Percentiles rank a stretch among this genome's conserved stretches.
phyloP scores from a whole-genome alignment of 345 rosid species.

The Rhodamnia rubescens region DNA sequence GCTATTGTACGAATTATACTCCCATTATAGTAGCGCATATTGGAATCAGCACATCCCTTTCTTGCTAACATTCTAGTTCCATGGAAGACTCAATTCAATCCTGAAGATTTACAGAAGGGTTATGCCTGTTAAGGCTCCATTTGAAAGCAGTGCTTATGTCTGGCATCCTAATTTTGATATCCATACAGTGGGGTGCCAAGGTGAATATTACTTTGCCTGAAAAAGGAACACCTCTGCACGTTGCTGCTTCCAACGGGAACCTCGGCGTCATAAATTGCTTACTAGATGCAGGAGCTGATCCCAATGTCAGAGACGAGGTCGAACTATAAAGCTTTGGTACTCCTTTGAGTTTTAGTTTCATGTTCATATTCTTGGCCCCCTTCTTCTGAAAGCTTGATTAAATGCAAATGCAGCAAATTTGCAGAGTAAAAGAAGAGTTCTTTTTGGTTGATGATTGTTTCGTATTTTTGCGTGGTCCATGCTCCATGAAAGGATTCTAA shows the following conservation, averaged over 20 bases:
- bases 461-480: background rate
- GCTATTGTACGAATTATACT: background rate
- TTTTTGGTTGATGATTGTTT: background rate
- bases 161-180: background rate
- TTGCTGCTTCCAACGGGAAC: constrained; percentile 67
- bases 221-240: constrained; percentile 84
- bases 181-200: constrained; percentile 61
- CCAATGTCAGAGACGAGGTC: constrained; percentile 64
- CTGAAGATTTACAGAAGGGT: background rate
- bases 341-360: background rate
- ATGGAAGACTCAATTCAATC: background rate
- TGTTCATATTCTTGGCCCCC: background rate
- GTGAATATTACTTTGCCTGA: constrained; percentile 53
- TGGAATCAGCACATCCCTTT: background rate
- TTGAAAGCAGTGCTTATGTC: background rate
- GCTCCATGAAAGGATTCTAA: background rate
- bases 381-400: background rate
- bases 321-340: background rate
- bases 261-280: constrained; percentile 51
- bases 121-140: background rate
- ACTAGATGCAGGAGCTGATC: constrained; percentile 75
- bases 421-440: background rate
- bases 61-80: background rate
- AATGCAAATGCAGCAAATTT: background rate
- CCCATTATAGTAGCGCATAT: background rate